phyloP scores from a whole-genome alignment of 2,329 filamentous ascomycete species.

The Biscogniauxia sp. region DNA sequence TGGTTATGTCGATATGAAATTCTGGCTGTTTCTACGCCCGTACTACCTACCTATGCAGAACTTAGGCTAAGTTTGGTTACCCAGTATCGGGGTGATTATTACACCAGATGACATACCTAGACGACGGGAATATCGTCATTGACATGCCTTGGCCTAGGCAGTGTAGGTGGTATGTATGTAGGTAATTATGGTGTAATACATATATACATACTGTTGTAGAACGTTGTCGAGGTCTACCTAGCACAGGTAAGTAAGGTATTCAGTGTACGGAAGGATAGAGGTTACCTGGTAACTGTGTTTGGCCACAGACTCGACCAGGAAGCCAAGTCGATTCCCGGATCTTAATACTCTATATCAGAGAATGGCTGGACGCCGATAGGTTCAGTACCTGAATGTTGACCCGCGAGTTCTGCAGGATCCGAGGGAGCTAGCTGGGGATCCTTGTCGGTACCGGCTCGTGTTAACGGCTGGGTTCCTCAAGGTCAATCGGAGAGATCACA shows the following conservation, averaged over 20 bases:
- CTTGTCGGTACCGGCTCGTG: constrained; percentile 20
- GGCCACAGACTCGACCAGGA: background rate
- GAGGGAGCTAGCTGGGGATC: constrained; percentile 9
- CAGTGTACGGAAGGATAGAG: background rate
- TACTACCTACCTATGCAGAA: background rate
- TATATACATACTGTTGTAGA: background rate
- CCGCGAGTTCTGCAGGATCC: constrained; percentile 14
- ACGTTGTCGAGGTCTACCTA: background rate
- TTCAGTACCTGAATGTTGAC: constrained; percentile 23
- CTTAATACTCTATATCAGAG: constrained; percentile 12
- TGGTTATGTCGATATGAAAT: background rate
- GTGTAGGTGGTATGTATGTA: no score
- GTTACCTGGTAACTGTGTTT: background rate
- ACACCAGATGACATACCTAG: background rate
- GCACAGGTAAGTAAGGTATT: no score
- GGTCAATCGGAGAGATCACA: constrained; percentile 20
- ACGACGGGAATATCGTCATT: background rate
- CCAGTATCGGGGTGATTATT: background rate
- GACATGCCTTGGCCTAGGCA: background rate
- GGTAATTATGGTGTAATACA: background rate
- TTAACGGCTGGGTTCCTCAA: constrained; percentile 21
- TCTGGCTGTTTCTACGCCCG: background rate
- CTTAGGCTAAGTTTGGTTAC: background rate
- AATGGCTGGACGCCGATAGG: constrained; percentile 15
- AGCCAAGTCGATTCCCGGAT: background rate